Percentiles rank a stretch among this genome's conserved stretches.
These are phyloP conservation scores for Paecilomyces dactylethromorphus DNA, from an alignment of 2,329 filamentous ascomycete species.

Conservation along the genomic window DNA sequence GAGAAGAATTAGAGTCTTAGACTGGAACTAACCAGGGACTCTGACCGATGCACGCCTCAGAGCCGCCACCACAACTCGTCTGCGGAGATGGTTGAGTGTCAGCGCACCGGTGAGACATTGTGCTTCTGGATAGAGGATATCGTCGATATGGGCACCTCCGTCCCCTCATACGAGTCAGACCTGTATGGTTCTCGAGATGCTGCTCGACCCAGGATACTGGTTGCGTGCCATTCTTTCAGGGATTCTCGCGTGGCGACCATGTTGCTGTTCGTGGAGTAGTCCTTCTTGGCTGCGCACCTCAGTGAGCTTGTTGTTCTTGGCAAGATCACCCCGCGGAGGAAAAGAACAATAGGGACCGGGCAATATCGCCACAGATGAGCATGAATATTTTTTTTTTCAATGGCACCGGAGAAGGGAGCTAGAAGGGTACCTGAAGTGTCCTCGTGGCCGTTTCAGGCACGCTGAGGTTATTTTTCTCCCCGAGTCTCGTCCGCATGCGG, in stretches of 20 bases:
- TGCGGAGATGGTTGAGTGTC: not conserved
- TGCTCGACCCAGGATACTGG: not conserved
- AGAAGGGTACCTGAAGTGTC: not conserved
- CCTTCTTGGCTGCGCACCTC: not conserved
- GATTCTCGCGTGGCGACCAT: not conserved
- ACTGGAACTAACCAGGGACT: not conserved
- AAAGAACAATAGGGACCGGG: not conserved
- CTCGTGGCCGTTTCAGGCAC: not conserved
- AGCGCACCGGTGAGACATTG: not conserved
- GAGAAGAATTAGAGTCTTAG: not conserved
- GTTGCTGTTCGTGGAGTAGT: not conserved
- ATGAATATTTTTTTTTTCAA: not conserved
- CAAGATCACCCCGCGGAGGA: not conserved
- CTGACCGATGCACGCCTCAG: not conserved
- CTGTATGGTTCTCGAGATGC: not conserved
- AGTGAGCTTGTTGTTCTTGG: not conserved
- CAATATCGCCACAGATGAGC: not conserved
- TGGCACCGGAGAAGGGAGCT: not conserved
- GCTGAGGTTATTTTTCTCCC: not conserved
- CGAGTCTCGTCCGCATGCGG: not conserved
- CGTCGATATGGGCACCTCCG: not conserved
- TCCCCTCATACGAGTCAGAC: not conserved
- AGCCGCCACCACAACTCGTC: not conserved
- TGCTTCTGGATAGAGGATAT: not conserved
- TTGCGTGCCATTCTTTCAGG: not conserved